Conservation (phyloP, 305 asterid genomes). For the Striga hermonthica region DNA sequence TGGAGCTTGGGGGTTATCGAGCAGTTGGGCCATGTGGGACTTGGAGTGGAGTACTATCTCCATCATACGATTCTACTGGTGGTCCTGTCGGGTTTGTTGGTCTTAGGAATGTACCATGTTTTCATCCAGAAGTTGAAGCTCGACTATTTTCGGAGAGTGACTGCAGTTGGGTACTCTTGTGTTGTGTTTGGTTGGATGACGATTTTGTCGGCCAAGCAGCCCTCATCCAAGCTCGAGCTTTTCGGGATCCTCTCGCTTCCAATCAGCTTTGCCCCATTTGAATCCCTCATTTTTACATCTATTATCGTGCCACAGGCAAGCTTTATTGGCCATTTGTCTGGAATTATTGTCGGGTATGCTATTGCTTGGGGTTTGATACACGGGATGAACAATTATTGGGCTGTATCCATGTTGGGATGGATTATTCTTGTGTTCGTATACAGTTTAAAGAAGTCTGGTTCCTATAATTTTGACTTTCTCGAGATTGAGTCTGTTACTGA, state of each 20-base stretch:
- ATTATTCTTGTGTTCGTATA: constrained; percentile 52
- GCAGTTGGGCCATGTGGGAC: constrained; percentile 61
- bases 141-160: constrained; percentile 82
- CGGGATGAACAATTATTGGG: constrained; percentile 95
- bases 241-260: constrained; percentile 93
- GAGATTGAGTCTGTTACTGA: constrained; percentile 85
- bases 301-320: constrained; percentile 97
- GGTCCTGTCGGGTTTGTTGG: constrained; percentile 79
- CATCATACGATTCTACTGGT: constrained; percentile 75
- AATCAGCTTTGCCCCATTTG: constrained; percentile 91
- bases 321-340: constrained; percentile 88
- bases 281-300: constrained; percentile 83
- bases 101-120: constrained; percentile 70
- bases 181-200: constrained; percentile 99
- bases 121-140: constrained; percentile 71
- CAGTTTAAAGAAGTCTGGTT: constrained; percentile 87
- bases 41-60: constrained; percentile 75
- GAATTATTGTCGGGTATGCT: constrained; percentile 84
- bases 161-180: constrained; percentile 96
- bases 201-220: constrained; percentile 74
- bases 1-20: constrained; percentile 91
- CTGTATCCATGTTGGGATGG: constrained; percentile 81
- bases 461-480: constrained; percentile 60
- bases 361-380: constrained; percentile 89
- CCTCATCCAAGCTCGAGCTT: constrained; percentile 79